Base-by-base conservation (phyloP, 345 rosid species). In the Anastatica hierochuntica region DNA sequence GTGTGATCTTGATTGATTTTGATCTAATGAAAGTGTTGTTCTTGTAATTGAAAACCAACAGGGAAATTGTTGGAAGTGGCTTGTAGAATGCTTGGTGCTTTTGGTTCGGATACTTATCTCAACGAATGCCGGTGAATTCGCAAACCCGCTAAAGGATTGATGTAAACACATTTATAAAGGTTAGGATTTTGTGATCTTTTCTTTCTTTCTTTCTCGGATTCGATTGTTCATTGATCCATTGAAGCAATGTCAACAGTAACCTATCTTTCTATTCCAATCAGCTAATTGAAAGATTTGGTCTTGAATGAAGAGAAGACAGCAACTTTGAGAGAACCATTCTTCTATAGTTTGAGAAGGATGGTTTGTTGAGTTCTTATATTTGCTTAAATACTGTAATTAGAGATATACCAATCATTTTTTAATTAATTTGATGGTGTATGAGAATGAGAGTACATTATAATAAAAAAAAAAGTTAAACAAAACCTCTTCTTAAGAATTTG, bases 11-110 rank as follows among this genome's bases (percentile, higher is more conserved):
- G 59, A 50, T 58, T 3, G 42, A 37, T 7, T 51, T 50, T 49
- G 21, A 44, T 46, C 49, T 58, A 66, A 66, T 29, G 36, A 58
- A 57, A 27, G 16, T 66, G 52, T 50, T 34, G 17, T 12, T 41
- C 14, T 49, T 65, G 34, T 65, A 37, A 27, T 21, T 51, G 49
- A 50, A 57, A 58, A n/a, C n/a, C 29, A 56, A 58, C 43, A 84
- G 94, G 94, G 63, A 81, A 69, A 62, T 65, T 84, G 67, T 62
- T 81, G 74, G 84, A 81, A 65, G 79, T 81, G 48, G 78, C 86
- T 2, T 84, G 94, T 65, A 59, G 67, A 30, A 53, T 81, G 83
- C 79, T 79, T 24, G 89, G 61, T 31, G 72, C 82, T 34, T 33
- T 78, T 72, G 85, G 83, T 36, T 79, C 74, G 46, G 79, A 71